Evolutionary conservation across 768 basidiomycete species (phyloP).

Genomic region (Pleurotus eryngii): DNA sequence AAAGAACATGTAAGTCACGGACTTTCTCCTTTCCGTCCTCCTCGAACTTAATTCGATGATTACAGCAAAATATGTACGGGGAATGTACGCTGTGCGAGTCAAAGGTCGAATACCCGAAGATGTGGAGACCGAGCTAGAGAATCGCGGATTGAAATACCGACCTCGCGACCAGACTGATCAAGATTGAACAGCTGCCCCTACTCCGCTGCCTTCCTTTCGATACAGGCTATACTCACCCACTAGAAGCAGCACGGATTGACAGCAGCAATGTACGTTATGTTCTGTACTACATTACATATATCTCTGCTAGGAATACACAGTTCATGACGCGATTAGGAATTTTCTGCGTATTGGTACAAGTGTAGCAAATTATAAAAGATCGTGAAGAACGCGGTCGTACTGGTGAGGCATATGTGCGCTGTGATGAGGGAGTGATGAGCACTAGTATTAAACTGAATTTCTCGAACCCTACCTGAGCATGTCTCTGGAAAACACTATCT

Average conservation of each 20-base stretch:
- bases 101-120: constrained; percentile 84
- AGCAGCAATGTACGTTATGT: no score
- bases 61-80: constrained; percentile 83
- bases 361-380: constrained; percentile 44
- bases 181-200: constrained; percentile 37
- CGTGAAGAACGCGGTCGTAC: constrained; percentile 73
- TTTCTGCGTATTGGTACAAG: background rate
- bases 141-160: constrained; percentile 78
- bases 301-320: background rate
- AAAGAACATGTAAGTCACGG: constrained; percentile 73
- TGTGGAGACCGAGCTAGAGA: constrained; percentile 76
- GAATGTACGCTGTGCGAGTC: constrained; percentile 92
- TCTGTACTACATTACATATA: background rate
- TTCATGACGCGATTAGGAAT: background rate
- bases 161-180: constrained; percentile 78
- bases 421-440: constrained; percentile 6
- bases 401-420: constrained; percentile 80
- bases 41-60: constrained; percentile 1
- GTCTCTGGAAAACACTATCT: constrained; percentile 77
- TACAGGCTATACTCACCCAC: background rate
- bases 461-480: constrained; percentile 65
- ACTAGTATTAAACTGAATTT: background rate
- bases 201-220: background rate
- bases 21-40: background rate
- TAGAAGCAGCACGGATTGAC: no score